phyloP scores from a whole-genome alignment of 345 rosid species.

The Citrus inodora region DNA sequence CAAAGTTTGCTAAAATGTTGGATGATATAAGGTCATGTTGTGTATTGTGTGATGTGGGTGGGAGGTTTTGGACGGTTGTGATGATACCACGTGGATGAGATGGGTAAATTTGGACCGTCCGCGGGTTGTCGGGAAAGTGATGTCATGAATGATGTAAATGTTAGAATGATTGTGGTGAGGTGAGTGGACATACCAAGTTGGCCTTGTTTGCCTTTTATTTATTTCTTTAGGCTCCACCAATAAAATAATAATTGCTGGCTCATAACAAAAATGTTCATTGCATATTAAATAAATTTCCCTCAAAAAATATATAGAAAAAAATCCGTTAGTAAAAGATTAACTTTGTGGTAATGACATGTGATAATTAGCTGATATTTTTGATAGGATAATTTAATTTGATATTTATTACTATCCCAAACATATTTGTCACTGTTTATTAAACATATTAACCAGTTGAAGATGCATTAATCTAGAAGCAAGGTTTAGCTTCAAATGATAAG shows the following conservation, averaged over 20 bases:
- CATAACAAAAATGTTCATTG: neutral
- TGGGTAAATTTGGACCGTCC: conserved; percentile 29
- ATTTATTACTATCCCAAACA: too few species aligned
- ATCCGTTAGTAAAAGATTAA: neutral
- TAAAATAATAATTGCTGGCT: neutral
- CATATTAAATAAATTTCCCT: neutral
- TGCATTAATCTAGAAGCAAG: too few species aligned
- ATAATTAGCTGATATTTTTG: too few species aligned
- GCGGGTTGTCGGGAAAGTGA: conserved; percentile 51
- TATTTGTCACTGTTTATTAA: too few species aligned
- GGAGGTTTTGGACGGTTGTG: conserved; percentile 28
- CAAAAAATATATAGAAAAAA: neutral
- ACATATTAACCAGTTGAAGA: too few species aligned
- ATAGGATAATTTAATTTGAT: too few species aligned
- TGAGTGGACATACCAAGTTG: conserved; percentile 43
- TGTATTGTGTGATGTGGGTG: neutral
- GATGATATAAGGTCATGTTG: conserved; percentile 24
- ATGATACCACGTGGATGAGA: conserved; percentile 49
- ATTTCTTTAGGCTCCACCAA: conserved; percentile 22
- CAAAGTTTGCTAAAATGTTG: neutral
- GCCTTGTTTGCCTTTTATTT: conserved; percentile 15
- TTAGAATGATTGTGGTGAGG: conserved; percentile 39
- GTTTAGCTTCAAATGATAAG: too few species aligned
- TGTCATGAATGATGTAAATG: conserved; percentile 49
- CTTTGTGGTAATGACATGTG: neutral